Base-by-base conservation (phyloP, 176 grass and related monocot genomes). In the Raddia guianensis region DNA sequence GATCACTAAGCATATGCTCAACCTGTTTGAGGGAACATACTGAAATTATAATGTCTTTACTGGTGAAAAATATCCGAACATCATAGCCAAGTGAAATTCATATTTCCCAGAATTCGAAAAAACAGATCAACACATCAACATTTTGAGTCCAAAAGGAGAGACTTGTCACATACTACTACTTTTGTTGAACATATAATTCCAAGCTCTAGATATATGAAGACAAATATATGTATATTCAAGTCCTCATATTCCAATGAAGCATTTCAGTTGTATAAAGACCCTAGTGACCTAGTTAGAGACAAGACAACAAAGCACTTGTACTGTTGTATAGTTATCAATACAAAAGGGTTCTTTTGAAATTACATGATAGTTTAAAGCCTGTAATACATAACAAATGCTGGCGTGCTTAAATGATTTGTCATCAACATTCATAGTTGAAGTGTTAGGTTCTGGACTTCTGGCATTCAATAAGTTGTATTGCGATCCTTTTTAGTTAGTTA, bases 1-100 rank as follows among this genome's bases (percentile, higher is more conserved):
- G 90, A 60, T 98, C 92, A 86, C 90, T 93, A 80, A 98, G 90
- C 86, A 98, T 95, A 80, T 98, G 95, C 76, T 98, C 95, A 3
- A 98, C 86, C 95, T 98, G 78, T 87, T 91, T 84, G 58, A 80
- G 61, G 55, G 40, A 79, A 78, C 20, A 84, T 21, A 70, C 6
- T 66, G 18, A 63, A 78, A 0, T 34, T 44, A 33, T 44, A 72
- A 51, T 81, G 35, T 14, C 70, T 79, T 76, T 50, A 65, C 49
- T 45, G 37, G 10, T 72, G 19, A 68, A 77, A 72, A 19, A 37
- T 60, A 70, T 12, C 62, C 82, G 65, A 33, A 64, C 10, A 47
- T 11, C 47, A 34, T n/a, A 32, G 20, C 53, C 15, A 57, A 86
- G 51, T 68, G 27, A 86, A 73, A 61, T 60, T 68, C 68, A 33